Base-by-base conservation (phyloP, 306 rosid species). In the Pterocarpus santalinus region DNA sequence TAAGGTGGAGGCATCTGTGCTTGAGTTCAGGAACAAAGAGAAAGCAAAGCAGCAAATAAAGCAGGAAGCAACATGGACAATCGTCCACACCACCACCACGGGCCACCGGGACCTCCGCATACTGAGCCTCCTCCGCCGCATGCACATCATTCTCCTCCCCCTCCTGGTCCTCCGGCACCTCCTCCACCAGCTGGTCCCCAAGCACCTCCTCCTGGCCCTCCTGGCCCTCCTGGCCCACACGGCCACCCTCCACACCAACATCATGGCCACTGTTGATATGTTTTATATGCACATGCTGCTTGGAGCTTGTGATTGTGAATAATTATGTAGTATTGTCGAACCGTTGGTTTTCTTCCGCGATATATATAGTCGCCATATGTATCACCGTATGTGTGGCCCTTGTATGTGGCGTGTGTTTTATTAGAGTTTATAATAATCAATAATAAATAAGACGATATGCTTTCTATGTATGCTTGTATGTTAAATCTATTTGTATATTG, bases 31-130 rank as follows among this genome's bases (percentile, higher is more conserved):
- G 22, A 11, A 34, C 34, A 28, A 14, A 46, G 47, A 46, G 64
- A 52, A 76, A 30, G 41, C 35, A 43, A 43, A 43, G n/a, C 3
- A 57, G 14, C 53, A 46, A 7, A 58, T n/a, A 2, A 28, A 55
- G 33, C 51, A 17, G 3, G 16, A 36, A 57, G 6, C 58, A 78
- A n/a, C 17, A 90, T 90, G 91, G 83, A 72, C 15, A 83, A 86
- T 53, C 91, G 86, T 49, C 87, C 90, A 8, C 89, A 35, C 41
- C 89, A 82, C 64, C 83, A 72, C 11, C 90, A 84, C 0, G 76
- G 72, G 8, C 82, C 82, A 0, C 85, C 84, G 8, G 75, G 84
- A 5, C 73, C 81, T 7, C 88, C 86, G 2, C 69, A 65, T 38
- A 85, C 57, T 2, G 80, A 82, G 8, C 85, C 89, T 65, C 86